Base-by-base conservation (phyloP, 2,329 filamentous ascomycete species). In the Fusarium secorum region DNA sequence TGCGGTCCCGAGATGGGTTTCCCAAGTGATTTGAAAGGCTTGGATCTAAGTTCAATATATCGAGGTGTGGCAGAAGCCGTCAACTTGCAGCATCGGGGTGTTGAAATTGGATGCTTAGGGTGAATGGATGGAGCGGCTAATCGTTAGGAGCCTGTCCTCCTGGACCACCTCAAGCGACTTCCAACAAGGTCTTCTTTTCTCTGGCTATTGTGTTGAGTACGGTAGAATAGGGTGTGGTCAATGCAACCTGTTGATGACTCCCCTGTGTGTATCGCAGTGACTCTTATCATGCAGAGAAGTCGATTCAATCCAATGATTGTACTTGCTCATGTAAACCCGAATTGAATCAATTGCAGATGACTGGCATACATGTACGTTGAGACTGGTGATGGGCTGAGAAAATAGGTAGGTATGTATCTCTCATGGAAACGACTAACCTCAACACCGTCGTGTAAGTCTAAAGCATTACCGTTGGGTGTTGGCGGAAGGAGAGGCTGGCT, bases 151-250 rank as follows among this genome's bases (percentile, higher is more conserved):
- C 20, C 30, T 41, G 53, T 46, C 46, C 55, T 48, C 66, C 52
- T 55, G 55, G 59, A 22, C 53, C 35, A 44, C 35, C 36, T 42
- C 26, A 56, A 56, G 48, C 42, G 41, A 63, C 59, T 55, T 41
- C 11, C 17, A 28, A 32, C 20, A 38, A 42, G 51, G n/a, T 32
- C 46, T 26, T 59, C 54, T 69, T 39, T 51, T 44, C 56, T 70
- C 54, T 70, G 65, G 24, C 32, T 39, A 52, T 20, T 48, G 49
- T 53, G 38, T 46, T 74, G 56, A 52, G 53, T 26, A 14, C 15
- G n/a, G 39, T 32, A 45, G 63, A 71, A 73, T 70, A 75, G 73
- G 67, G 73, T 75, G 71, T 75, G 71, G 70, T 66, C 74, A 66
- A 75, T 73, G 74, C 73, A 74, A 66, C 60, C 60, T 55, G 46